Percentiles rank a stretch among this genome's conserved stretches.
phyloP scores from a whole-genome alignment of 2,329 filamentous ascomycete genomes.

The Microcera coccophila region DNA sequence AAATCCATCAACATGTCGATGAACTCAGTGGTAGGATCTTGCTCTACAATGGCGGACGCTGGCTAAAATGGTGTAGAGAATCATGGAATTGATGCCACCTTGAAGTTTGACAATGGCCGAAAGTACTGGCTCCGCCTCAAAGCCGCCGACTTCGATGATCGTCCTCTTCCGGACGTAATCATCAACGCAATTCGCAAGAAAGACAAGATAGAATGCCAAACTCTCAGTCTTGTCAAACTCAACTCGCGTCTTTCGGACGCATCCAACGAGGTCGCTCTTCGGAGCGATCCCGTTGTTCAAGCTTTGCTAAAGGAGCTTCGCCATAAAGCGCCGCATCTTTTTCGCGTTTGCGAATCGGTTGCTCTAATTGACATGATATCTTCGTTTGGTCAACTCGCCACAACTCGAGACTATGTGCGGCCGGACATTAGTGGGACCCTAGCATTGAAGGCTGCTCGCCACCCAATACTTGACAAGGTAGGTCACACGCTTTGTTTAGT shows the following conservation, averaged over 20 bases:
- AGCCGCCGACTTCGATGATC: conserved; percentile 58
- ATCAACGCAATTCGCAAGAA: conserved; percentile 74
- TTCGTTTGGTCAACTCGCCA: conserved; percentile 71
- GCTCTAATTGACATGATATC: conserved; percentile 83
- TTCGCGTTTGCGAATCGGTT: conserved; percentile 81
- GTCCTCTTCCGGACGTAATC: conserved; percentile 61
- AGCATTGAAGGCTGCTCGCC: conserved; percentile 69
- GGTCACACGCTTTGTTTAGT: conserved; percentile 17
- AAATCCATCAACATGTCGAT: conserved; percentile 68
- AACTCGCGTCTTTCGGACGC: conserved; percentile 75
- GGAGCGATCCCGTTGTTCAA: conserved; percentile 75
- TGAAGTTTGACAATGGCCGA: conserved; percentile 73
- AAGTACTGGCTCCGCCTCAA: conserved; percentile 74
- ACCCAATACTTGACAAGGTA: conserved; percentile 73
- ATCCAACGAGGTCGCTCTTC: conserved; percentile 75
- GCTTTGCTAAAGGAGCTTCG: conserved; percentile 70
- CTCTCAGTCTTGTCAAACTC: conserved; percentile 75
- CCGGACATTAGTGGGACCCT: conserved; percentile 67
- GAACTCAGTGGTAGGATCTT: conserved; percentile 63
- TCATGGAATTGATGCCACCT: conserved; percentile 56
- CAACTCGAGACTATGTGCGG: conserved; percentile 54
- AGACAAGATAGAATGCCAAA: conserved; percentile 81
- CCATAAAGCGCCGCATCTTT: conserved; percentile 66
- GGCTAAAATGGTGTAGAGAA: too few species aligned
- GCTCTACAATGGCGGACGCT: too few species aligned